A percentile compares a stretch with the other conserved stretches of the same genome.
These are phyloP conservation scores for Ceratocystis albifundus DNA, from an alignment of 2,329 filamentous ascomycete species.

Conservation along the genomic window DNA sequence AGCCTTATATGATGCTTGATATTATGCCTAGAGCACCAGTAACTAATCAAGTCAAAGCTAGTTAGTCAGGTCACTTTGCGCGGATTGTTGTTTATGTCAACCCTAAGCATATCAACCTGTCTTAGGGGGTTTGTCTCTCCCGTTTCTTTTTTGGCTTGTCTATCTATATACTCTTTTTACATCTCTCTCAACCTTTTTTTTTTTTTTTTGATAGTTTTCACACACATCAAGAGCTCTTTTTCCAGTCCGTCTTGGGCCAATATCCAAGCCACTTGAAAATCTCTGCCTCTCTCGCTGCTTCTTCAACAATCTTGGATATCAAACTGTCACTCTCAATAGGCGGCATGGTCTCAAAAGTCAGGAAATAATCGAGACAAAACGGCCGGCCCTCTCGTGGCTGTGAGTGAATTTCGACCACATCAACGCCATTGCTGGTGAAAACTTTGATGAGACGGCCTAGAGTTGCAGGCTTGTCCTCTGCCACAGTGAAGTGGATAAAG, in stretches of 20 bases:
- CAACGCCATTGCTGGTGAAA: conserved; percentile 11
- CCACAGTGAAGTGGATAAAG: conserved; percentile 18
- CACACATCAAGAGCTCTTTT: conserved; percentile 7
- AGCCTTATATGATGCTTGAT: background rate
- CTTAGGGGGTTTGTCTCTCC: too few species aligned
- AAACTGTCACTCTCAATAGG: conserved; percentile 24
- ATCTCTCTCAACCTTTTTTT: background rate
- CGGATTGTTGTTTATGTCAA: background rate
- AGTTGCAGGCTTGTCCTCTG: conserved; percentile 11
- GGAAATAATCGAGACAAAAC: conserved; percentile 22
- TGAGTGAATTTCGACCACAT: conserved; percentile 19
- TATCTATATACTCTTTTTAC: background rate
- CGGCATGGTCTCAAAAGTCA: conserved; percentile 18
- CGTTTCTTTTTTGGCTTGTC: background rate
- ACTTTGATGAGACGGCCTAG: conserved; percentile 15
- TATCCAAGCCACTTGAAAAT: conserved; percentile 59
- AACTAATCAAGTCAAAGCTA: too few species aligned
- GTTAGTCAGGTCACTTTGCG: too few species aligned
- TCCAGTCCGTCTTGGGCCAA: conserved; percentile 35
- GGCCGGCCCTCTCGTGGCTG: conserved; percentile 17
- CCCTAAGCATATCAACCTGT: too few species aligned
- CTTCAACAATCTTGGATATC: conserved; percentile 48
- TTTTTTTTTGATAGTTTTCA: too few species aligned
- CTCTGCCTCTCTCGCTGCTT: conserved; percentile 47
- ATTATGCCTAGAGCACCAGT: too few species aligned